Percentiles rank a stretch among this genome's conserved stretches.
Conservation (phyloP, 352 stramenopile genomes). For the Globisporangium spinosum region DNA sequence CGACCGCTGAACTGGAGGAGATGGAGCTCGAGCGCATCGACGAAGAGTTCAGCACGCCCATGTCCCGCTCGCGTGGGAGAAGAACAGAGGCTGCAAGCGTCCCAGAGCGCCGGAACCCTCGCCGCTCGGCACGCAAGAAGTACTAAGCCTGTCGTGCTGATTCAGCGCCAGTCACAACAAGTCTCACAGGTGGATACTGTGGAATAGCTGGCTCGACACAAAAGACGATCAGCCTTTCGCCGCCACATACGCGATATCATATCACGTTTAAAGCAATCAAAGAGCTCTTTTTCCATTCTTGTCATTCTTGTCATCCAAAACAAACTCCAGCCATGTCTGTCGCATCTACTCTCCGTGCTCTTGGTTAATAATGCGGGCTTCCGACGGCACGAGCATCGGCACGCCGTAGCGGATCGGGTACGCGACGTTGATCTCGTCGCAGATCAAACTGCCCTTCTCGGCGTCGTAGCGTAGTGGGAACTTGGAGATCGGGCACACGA, state of each 20-base stretch:
- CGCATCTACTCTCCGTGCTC: constrained; percentile 6
- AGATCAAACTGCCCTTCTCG: constrained; percentile 59
- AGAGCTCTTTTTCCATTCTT: background rate
- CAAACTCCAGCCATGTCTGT: background rate
- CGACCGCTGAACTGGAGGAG: constrained; percentile 56
- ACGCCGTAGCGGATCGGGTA: constrained; percentile 80
- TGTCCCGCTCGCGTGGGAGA: constrained; percentile 42
- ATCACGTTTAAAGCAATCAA: background rate
- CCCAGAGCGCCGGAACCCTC: constrained; percentile 70
- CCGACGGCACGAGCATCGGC: constrained; percentile 66
- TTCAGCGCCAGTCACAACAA: background rate
- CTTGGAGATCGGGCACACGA: constrained; percentile 87
- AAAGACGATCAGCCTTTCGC: too few species aligned
- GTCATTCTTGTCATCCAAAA: background rate
- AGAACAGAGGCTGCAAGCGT: constrained; percentile 57
- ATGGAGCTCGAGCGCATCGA: constrained; percentile 81
- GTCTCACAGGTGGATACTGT: background rate
- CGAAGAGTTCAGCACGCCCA: constrained; percentile 78
- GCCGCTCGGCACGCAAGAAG: constrained; percentile 56
- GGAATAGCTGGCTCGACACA: background rate
- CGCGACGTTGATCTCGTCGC: constrained; percentile 77
- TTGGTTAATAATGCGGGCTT: constrained; percentile 60
- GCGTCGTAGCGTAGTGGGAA: constrained; percentile 69
- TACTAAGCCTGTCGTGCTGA: constrained; percentile 31
- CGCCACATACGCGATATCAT: background rate